Evolutionary conservation across 169 alveolate species (phyloP), one percentile per base, ranked within the genome.

Genomic region (Plasmodium blacklocki): DNA sequence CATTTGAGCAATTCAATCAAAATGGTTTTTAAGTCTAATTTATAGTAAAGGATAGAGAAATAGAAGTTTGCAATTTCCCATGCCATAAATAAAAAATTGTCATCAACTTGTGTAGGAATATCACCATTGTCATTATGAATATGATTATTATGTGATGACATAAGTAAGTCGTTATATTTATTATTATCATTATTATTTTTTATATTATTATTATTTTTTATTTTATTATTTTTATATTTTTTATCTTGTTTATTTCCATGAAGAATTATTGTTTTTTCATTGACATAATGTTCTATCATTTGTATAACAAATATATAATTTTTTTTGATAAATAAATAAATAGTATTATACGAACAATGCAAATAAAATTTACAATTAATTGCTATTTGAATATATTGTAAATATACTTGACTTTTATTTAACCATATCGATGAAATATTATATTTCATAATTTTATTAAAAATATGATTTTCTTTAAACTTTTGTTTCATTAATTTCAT

Each of bases 11-110:
- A 11, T 68, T 83, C 91, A 5, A 21, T 49, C 64, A 83, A 29
- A 11, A 83, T 83, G 9, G n/a, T 73, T 60, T 58, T 83, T 50
- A 83, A 15, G 50, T 83, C 85, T 54, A 83, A 29, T 47, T 83
- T 83, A 67, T 67, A 83, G 59, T 83, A 83, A 9, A 83, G 68
- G 19, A 83, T 83, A 59, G 56, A 83, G 59, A 83, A 83, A 45
- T 83, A 83, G 67, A 83, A 83, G 19, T 83, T 83, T 2, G 91
- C 91, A 15, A 83, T 83, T 47, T 83, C 91, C 91, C 91, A 83
- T 8, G 85, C 83, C 49, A 70, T 83, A n/a, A 68, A 56, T 11
- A 83, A 15, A 68, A 68, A 67, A 15, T 83, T 83, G 12, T 54
- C 91, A 18, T 68, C 83, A 3, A 56, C 49, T 12, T 54, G 62